Evolutionary conservation across 164 flowering plant genomes (phyloP).

Genomic region (Vitis amurensis): DNA sequence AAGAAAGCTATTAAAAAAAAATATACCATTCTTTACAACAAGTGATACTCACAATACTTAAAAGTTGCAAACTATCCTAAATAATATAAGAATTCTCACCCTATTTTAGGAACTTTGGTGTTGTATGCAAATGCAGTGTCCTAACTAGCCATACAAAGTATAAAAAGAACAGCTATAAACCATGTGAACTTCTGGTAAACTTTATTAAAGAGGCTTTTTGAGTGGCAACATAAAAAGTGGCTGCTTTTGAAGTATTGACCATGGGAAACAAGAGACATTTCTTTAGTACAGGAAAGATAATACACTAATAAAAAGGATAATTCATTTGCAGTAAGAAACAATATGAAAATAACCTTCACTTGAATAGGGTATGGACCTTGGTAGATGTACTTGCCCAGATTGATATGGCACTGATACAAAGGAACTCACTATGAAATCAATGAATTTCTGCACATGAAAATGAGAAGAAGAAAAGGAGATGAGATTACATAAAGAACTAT

Average conservation of each 20-base stretch:
- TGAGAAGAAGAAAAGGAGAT: background rate
- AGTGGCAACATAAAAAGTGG: no score
- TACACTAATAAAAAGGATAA: background rate
- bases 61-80: no score
- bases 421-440: conserved; percentile 48
- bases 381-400: conserved; percentile 12
- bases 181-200: no score
- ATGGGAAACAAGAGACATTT: background rate
- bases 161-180: no score
- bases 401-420: conserved; percentile 46
- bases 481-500: background rate
- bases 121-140: no score
- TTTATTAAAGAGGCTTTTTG: no score
- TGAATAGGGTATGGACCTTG: conserved; percentile 12
- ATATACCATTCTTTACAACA: no score
- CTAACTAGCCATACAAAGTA: no score
- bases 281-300: background rate
- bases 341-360: conserved; percentile 24
- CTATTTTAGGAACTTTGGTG: no score
- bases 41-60: no score
- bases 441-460: conserved; percentile 54
- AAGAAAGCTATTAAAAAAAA: no score
- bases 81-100: no score
- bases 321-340: background rate
- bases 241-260: background rate